These are phyloP conservation scores for Babesia ovata DNA, from an alignment of 169 alveolate species.

Conservation along the genomic window DNA sequence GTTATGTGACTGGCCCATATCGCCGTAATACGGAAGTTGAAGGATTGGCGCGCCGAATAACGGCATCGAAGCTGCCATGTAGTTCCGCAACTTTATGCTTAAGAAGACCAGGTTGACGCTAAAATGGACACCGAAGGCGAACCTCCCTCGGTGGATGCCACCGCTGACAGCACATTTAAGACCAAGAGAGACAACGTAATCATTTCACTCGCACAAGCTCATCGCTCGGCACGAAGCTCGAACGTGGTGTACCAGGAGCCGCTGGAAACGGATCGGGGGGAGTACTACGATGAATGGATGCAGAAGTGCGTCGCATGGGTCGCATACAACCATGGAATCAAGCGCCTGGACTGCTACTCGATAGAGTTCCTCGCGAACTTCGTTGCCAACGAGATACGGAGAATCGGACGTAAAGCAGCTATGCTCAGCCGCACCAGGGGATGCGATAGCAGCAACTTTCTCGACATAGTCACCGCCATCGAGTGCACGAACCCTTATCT, in stretches of 20 bases:
- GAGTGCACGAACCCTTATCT: conserved; percentile 42
- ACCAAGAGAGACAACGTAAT: conserved; percentile 41
- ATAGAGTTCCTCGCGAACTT: conserved; percentile 44
- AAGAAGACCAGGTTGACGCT: neutral
- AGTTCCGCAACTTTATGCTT: neutral
- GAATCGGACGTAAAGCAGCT: conserved; percentile 64
- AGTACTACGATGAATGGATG: conserved; percentile 71
- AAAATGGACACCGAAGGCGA: conserved; percentile 31
- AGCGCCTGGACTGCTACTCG: conserved; percentile 63
- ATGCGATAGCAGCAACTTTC: conserved; percentile 65
- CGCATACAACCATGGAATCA: conserved; percentile 57
- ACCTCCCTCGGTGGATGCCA: conserved; percentile 24
- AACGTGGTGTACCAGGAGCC: conserved; percentile 55
- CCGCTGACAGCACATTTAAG: conserved; percentile 34
- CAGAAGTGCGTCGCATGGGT: conserved; percentile 71
- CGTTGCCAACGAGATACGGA: conserved; percentile 46
- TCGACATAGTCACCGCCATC: conserved; percentile 63
- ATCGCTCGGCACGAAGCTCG: conserved; percentile 57
- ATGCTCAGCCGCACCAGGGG: conserved; percentile 51
- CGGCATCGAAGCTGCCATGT: neutral
- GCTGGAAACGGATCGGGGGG: conserved; percentile 57
- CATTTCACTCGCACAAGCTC: conserved; percentile 66
- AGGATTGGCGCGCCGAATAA: neutral
- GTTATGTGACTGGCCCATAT: neutral
- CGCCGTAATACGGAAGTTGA: neutral